Percentiles rank a stretch among this genome's conserved stretches.
Conservation (phyloP, 768 basidiomycete species). For the Amylocystis lapponica region DNA sequence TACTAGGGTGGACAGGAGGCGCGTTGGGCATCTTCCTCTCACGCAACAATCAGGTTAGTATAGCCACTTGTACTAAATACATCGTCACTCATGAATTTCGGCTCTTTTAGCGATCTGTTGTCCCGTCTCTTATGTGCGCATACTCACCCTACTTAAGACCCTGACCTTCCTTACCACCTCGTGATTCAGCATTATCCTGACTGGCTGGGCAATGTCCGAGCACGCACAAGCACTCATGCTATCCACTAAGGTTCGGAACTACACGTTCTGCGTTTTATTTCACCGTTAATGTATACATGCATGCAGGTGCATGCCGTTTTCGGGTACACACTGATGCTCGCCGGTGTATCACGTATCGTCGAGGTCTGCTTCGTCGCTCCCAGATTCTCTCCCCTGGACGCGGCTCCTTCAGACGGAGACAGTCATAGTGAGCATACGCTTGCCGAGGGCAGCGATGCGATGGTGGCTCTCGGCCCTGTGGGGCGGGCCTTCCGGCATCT, state of each 20-base stretch:
- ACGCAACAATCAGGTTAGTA: constrained; percentile 63
- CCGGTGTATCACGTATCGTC: constrained; percentile 71
- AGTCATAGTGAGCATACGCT: constrained; percentile 64
- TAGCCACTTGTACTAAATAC: neutral
- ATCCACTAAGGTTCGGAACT: constrained; percentile 83
- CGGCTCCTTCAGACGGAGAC: constrained; percentile 37
- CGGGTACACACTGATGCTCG: constrained; percentile 81
- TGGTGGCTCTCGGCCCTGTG: constrained; percentile 26
- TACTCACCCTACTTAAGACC: neutral
- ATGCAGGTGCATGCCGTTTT: constrained; percentile 74
- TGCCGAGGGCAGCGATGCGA: constrained; percentile 33
- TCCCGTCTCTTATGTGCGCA: constrained; percentile 77
- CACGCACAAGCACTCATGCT: constrained; percentile 83
- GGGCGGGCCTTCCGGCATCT: constrained; percentile 73
- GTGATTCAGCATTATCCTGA: constrained; percentile 65
- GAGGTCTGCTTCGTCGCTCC: constrained; percentile 77
- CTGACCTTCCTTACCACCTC: neutral
- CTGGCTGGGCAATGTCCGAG: constrained; percentile 92
- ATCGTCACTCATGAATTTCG: neutral
- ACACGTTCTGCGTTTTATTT: neutral
- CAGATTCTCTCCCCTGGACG: constrained; percentile 24
- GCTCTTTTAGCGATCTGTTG: constrained; percentile 55
- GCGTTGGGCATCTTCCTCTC: constrained; percentile 81
- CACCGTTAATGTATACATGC: neutral
- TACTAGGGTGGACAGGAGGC: constrained; percentile 89